Evolutionary conservation across 2,329 filamentous ascomycete species (phyloP).

Genomic region (Talaromyces sp.): DNA sequence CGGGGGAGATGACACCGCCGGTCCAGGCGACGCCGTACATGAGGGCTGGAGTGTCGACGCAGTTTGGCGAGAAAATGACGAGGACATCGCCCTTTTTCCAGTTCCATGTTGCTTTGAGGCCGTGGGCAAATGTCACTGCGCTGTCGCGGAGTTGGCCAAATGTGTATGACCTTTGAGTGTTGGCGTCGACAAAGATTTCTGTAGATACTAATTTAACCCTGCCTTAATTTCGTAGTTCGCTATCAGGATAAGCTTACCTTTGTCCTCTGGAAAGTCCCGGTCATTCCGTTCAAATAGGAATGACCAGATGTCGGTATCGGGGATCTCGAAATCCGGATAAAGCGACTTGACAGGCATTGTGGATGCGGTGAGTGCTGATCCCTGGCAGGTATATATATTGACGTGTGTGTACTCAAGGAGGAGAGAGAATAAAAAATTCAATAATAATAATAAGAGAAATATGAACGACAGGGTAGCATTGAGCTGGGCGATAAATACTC

Average conservation of each 20-base stretch:
- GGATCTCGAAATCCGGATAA: conserved; percentile 65
- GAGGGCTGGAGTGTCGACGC: conserved; percentile 73
- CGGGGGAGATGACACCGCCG: conserved; percentile 76
- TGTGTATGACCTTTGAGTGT: conserved; percentile 67
- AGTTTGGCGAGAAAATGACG: conserved; percentile 78
- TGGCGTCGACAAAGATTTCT: conserved; percentile 77
- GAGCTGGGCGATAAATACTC: background rate
- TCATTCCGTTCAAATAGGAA: conserved; percentile 71
- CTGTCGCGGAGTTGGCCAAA: conserved; percentile 63
- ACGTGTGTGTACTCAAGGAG: background rate
- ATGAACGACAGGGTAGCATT: background rate
- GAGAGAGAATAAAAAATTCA: background rate
- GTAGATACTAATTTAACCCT: conserved; percentile 3
- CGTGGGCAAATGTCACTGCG: conserved; percentile 74
- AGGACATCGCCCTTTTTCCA: conserved; percentile 84
- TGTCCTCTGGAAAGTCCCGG: conserved; percentile 65
- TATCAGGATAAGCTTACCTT: conserved; percentile 53
- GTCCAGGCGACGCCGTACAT: conserved; percentile 81
- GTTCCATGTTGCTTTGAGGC: conserved; percentile 67
- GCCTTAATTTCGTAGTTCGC: background rate
- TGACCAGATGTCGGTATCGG: conserved; percentile 72
- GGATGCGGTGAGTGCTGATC: background rate
- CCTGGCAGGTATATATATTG: background rate
- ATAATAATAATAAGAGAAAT: background rate
- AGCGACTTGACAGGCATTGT: conserved; percentile 68